A percentile compares a stretch with the other conserved stretches of the same genome.
Conservation (phyloP, 73 alveolate species). For the Blepharisma japonicum region DNA sequence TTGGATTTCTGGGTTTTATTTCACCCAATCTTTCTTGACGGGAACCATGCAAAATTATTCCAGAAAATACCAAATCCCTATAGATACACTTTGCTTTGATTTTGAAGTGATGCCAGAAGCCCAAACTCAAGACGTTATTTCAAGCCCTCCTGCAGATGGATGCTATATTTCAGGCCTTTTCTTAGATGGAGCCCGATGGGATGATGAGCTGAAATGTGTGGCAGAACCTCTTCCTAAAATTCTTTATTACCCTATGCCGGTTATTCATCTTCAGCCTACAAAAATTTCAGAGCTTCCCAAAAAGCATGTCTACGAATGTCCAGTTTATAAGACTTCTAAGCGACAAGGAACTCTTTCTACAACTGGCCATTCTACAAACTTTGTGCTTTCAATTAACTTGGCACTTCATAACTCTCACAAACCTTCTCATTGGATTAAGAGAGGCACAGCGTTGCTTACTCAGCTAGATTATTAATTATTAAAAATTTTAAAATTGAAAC, state of each 20-base stretch:
- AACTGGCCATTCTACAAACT: conserved; percentile 97
- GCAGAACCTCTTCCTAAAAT: conserved; percentile 98
- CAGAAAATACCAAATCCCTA: conserved; percentile 82
- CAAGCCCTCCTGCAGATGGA: conserved; percentile 91
- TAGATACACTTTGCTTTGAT: conserved; percentile 82
- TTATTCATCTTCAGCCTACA: conserved; percentile 69
- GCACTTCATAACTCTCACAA: conserved; percentile 79
- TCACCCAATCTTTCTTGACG: conserved; percentile 99
- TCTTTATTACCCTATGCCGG: conserved; percentile 76
- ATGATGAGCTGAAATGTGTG: conserved; percentile 72
- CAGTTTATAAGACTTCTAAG: conserved; percentile 97
- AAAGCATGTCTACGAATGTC: conserved; percentile 68
- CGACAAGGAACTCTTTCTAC: conserved; percentile 99
- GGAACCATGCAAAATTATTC: conserved; percentile 97
- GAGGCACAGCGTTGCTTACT: conserved; percentile 99
- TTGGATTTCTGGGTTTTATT: conserved; percentile 99
- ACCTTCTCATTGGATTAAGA: conserved; percentile 97
- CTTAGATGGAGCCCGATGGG: conserved; percentile 99
- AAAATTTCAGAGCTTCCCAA: not conserved
- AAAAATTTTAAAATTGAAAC: not conserved
- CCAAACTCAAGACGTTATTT: conserved; percentile 69
- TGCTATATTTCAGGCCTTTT: conserved; percentile 96
- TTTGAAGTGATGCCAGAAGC: conserved; percentile 73
- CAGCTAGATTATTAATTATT: conserved; percentile 81
- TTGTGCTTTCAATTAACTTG: conserved; percentile 83